Evolutionary conservation across 2,329 filamentous ascomycete species (phyloP).

Genomic region (Thelonectria rubi): DNA sequence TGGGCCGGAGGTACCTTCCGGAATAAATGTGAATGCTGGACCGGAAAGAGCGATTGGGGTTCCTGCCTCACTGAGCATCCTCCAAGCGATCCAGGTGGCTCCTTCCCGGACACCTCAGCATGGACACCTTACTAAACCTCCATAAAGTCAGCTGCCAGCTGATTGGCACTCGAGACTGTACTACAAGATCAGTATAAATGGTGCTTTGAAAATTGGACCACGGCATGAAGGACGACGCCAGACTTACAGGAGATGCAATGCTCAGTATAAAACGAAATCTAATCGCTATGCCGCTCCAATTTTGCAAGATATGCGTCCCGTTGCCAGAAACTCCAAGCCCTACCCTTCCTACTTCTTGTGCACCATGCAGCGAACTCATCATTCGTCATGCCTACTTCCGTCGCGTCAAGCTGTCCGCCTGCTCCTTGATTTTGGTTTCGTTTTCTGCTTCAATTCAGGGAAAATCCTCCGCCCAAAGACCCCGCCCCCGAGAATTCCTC

Average conservation of each 20-base stretch:
- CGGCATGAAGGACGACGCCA: neutral
- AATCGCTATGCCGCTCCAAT: neutral
- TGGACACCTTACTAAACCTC: neutral
- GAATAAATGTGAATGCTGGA: neutral
- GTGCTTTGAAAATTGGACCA: too few species aligned
- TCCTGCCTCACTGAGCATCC: neutral
- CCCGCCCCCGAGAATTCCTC: conserved; percentile 39
- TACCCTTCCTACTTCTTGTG: conserved; percentile 5
- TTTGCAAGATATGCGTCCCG: neutral
- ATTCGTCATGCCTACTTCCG: neutral
- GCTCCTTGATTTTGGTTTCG: neutral
- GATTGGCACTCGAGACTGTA: neutral
- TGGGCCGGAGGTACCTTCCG: too few species aligned
- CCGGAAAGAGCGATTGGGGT: neutral
- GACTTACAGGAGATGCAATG: conserved; percentile 3
- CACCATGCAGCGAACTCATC: neutral
- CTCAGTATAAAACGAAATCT: conserved; percentile 9
- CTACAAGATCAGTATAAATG: neutral
- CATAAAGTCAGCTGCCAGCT: neutral
- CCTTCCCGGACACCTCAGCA: neutral
- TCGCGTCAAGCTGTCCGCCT: neutral
- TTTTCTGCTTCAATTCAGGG: conserved; percentile 1
- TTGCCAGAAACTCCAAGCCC: neutral
- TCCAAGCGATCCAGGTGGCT: neutral
- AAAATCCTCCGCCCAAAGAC: conserved; percentile 19